Evolutionary conservation across 2,329 filamentous ascomycete species (phyloP).

Genomic region (Didymella glomerata): DNA sequence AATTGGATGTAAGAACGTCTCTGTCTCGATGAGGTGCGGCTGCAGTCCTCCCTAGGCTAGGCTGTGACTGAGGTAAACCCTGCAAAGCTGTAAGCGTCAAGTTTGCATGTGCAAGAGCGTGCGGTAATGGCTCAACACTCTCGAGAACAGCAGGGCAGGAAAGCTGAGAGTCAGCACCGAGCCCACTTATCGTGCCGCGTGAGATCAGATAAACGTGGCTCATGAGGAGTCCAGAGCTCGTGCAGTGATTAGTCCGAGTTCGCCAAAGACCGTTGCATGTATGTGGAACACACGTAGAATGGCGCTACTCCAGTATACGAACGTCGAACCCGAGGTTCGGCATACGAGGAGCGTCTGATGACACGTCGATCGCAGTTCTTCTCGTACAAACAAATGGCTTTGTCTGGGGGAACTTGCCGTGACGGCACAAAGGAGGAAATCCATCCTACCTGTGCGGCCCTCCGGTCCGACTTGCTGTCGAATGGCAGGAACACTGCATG

Average conservation of each 20-base stretch:
- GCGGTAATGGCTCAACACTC: constrained; percentile 17
- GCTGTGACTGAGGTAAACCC: neutral
- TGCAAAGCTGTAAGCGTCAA: neutral
- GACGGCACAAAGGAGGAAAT: constrained; percentile 3
- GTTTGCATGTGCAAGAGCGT: constrained; percentile 17
- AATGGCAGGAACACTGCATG: constrained; percentile 7
- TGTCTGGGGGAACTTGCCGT: neutral
- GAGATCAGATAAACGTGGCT: constrained; percentile 2
- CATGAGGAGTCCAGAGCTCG: neutral
- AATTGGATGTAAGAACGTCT: constrained; percentile 2
- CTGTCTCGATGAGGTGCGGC: constrained; percentile 2
- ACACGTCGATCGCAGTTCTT: neutral
- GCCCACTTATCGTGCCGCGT: constrained; percentile 3
- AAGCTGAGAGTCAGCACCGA: neutral
- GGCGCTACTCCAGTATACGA: constrained; percentile 6
- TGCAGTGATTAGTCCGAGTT: neutral
- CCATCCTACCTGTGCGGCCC: neutral
- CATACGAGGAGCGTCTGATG: constrained; percentile 4
- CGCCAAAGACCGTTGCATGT: constrained; percentile 9
- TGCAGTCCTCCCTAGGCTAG: constrained; percentile 6
- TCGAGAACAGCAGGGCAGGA: neutral
- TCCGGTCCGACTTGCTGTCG: constrained; percentile 27
- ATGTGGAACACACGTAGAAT: constrained; percentile 16
- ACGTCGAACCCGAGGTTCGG: constrained; percentile 5
- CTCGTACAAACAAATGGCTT: neutral